Percentiles rank a stretch among this genome's conserved stretches.
Conservation (phyloP, 352 stramenopile genomes). For the Paralagenidium karlingii region DNA sequence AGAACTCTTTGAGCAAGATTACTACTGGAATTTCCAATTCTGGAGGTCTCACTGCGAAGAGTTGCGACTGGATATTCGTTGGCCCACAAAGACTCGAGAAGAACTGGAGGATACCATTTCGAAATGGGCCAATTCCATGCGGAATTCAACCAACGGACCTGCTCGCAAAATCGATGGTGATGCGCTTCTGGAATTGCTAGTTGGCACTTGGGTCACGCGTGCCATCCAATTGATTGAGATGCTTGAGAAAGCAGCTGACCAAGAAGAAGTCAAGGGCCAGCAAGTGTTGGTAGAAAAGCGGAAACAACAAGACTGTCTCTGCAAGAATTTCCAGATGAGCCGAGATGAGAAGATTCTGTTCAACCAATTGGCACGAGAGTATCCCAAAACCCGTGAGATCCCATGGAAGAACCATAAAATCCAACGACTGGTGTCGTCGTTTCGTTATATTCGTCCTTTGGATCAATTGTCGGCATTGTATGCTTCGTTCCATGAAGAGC, state of each 20-base stretch:
- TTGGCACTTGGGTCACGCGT: conserved; percentile 49
- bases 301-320: no score
- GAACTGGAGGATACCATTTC: conserved; percentile 52
- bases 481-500: no score
- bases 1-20: conserved; percentile 63
- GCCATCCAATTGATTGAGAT: conserved; percentile 24
- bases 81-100: conserved; percentile 24
- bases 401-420: no score
- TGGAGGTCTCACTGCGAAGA: conserved; percentile 46
- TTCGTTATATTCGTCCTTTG: no score
- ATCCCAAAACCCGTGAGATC: no score
- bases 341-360: no score
- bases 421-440: no score
- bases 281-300: no score
- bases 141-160: conserved; percentile 35
- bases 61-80: conserved; percentile 32
- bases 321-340: no score
- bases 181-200: conserved; percentile 46
- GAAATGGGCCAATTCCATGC: conserved; percentile 22
- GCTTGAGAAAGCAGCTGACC: conserved; percentile 45
- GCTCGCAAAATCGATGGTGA: conserved; percentile 68
- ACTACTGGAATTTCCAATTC: conserved; percentile 73
- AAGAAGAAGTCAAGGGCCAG: no score
- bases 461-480: no score
- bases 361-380: no score